phyloP scores from a whole-genome alignment of 305 asterid genomes.

The Petunia hybrid region DNA sequence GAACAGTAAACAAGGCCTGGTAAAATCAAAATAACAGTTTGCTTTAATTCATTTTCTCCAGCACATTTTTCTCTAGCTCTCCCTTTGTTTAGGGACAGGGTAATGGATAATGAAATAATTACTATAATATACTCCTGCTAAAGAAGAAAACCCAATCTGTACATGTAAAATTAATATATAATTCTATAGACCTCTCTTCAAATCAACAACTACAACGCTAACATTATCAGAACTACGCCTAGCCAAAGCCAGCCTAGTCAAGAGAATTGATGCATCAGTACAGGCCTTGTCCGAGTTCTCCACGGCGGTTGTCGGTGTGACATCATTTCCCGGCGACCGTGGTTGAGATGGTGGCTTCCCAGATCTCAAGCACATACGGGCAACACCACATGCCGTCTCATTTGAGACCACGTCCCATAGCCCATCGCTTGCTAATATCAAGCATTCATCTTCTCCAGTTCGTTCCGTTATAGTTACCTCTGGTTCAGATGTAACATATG shows the following conservation, averaged over 20 bases:
- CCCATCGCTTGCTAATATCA: slow-evolving; percentile 74
- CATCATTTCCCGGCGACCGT: slow-evolving; percentile 16
- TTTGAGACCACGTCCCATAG: slow-evolving; percentile 70
- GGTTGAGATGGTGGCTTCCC: slow-evolving; percentile 10
- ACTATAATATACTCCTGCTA: background rate
- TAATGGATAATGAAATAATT: background rate
- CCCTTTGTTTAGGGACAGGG: background rate
- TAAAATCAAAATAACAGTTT: background rate
- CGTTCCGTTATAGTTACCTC: slow-evolving; percentile 58
- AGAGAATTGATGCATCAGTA: slow-evolving; percentile 58
- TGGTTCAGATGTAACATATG: slow-evolving; percentile 57
- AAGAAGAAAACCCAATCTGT: background rate
- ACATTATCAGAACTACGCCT: slow-evolving; percentile 72
- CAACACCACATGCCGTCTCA: slow-evolving; percentile 64
- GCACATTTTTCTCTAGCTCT: background rate
- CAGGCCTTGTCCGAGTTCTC: slow-evolving; percentile 58
- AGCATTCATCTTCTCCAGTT: slow-evolving; percentile 55
- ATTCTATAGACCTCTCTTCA: slow-evolving; percentile 40
- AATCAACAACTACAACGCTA: slow-evolving; percentile 66
- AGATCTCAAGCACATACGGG: slow-evolving; percentile 51
- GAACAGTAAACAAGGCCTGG: background rate
- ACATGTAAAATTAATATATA: background rate
- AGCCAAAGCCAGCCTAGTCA: slow-evolving; percentile 75
- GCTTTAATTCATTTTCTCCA: background rate
- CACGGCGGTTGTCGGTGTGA: background rate